These are phyloP conservation scores for Stagonosporopsis tanaceti DNA, from an alignment of 2,329 filamentous ascomycete genomes.

Conservation along the genomic window DNA sequence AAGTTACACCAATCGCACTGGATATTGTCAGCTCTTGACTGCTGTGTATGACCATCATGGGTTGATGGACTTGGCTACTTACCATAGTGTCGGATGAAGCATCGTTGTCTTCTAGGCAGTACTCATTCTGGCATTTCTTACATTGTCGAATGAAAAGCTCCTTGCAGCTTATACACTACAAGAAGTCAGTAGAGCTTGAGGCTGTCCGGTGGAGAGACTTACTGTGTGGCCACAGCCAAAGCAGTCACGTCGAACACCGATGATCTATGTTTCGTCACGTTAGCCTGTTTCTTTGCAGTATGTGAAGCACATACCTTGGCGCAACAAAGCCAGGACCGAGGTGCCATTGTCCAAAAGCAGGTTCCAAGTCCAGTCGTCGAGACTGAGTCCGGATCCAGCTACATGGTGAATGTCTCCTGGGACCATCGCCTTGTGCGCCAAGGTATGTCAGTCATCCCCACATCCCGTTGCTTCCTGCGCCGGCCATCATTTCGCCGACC, in stretches of 20 bases:
- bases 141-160: conserved; percentile 74
- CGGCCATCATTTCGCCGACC: conserved; percentile 61
- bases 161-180: conserved; percentile 78
- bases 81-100: conserved; percentile 72
- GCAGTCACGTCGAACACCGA: conserved; percentile 73
- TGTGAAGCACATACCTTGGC: conserved; percentile 50
- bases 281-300: conserved; percentile 38
- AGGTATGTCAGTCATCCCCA: conserved; percentile 59
- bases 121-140: conserved; percentile 76
- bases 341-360: conserved; percentile 47
- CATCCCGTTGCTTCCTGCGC: conserved; percentile 64
- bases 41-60: too few species aligned
- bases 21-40: conserved; percentile 11
- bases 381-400: conserved; percentile 51
- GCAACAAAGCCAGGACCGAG: conserved; percentile 43
- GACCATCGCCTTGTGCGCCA: conserved; percentile 40
- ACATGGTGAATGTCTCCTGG: conserved; percentile 42
- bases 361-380: conserved; percentile 43
- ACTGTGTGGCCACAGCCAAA: conserved; percentile 88
- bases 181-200: conserved; percentile 12
- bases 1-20: conserved; percentile 54
- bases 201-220: conserved; percentile 31
- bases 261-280: conserved; percentile 42
- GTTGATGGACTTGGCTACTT: conserved; percentile 19
- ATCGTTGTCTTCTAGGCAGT: conserved; percentile 84